Evolutionary conservation across 495 filamentous ascomycete species (phyloP).

Genomic region (Niebla homalea): DNA sequence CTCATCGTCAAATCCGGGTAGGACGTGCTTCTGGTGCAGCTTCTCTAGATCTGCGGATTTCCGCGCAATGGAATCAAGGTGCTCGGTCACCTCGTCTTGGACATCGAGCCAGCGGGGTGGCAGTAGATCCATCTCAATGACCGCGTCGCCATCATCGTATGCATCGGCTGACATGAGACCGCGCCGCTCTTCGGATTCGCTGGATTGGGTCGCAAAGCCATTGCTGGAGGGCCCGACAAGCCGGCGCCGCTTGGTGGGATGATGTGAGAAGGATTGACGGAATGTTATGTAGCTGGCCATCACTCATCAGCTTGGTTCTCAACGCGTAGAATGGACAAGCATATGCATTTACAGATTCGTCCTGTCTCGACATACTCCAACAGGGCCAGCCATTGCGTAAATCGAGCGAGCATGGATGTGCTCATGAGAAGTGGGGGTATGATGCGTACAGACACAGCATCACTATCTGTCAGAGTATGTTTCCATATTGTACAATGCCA

Average conservation of each 20-base stretch:
- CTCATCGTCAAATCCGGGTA: constrained; percentile 95
- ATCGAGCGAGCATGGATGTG: no score
- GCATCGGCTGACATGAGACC: constrained; percentile 70
- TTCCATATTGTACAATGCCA: no score
- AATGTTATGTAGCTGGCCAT: constrained; percentile 82
- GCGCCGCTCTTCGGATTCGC: constrained; percentile 63
- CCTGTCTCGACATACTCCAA: constrained; percentile 90
- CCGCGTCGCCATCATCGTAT: constrained; percentile 78
- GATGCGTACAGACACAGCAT: no score
- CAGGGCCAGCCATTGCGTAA: no score
- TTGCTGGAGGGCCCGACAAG: constrained; percentile 51
- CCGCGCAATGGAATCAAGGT: constrained; percentile 64
- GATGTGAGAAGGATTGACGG: constrained; percentile 93
- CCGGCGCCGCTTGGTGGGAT: constrained; percentile 72
- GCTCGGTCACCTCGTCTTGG: constrained; percentile 80
- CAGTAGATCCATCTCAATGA: constrained; percentile 97
- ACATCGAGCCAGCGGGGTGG: constrained; percentile 94
- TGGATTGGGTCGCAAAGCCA: constrained; percentile 53
- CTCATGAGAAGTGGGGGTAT: no score
- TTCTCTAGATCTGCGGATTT: constrained; percentile 78
- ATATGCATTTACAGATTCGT: constrained; percentile 67
- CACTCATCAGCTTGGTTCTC: constrained; percentile 7
- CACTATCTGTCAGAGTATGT: no score
- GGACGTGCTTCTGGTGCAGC: constrained; percentile 89
- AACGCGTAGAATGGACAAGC: background rate